A percentile compares a stretch with the other conserved stretches of the same genome.
Conservation (phyloP, 306 rosid species). For the Nissolia schottii region DNA sequence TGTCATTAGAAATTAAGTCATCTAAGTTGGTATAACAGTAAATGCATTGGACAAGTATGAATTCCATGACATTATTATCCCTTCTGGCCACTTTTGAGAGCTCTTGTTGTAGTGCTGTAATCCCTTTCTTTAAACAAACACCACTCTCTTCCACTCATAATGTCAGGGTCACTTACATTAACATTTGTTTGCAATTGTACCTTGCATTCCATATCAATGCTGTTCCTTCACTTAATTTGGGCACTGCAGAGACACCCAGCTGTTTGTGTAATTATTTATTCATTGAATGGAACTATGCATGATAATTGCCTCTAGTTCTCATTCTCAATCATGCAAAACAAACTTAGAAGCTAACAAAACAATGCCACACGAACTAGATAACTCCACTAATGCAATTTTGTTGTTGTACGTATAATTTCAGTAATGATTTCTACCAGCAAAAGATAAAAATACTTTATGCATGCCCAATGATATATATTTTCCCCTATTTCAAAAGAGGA, state of each 20-base stretch:
- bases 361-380: slow-evolving; percentile 27
- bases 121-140: slow-evolving; percentile 44
- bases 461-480: slow-evolving; percentile 30
- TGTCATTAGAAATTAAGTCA: too few species aligned
- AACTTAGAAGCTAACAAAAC: slow-evolving; percentile 78
- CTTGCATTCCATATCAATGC: slow-evolving; percentile 17
- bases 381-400: slow-evolving; percentile 10
- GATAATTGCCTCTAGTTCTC: slow-evolving; percentile 38
- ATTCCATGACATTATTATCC: background rate
- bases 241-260: background rate
- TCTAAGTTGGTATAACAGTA: background rate
- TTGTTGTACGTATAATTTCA: slow-evolving; percentile 15
- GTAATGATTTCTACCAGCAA: slow-evolving; percentile 13
- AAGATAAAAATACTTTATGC: slow-evolving; percentile 27
- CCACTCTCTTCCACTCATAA: slow-evolving; percentile 25
- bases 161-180: background rate
- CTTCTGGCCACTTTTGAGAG: background rate
- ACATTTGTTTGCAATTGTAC: slow-evolving; percentile 26
- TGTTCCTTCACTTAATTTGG: slow-evolving; percentile 2
- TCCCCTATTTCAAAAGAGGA: slow-evolving; percentile 11
- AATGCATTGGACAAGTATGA: background rate
- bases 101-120: slow-evolving; percentile 11
- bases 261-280: slow-evolving; percentile 26
- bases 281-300: slow-evolving; percentile 28
- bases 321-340: slow-evolving; percentile 76